Base-by-base conservation (phyloP, 176 grass and related monocot genomes). In the Avena eriantha region DNA sequence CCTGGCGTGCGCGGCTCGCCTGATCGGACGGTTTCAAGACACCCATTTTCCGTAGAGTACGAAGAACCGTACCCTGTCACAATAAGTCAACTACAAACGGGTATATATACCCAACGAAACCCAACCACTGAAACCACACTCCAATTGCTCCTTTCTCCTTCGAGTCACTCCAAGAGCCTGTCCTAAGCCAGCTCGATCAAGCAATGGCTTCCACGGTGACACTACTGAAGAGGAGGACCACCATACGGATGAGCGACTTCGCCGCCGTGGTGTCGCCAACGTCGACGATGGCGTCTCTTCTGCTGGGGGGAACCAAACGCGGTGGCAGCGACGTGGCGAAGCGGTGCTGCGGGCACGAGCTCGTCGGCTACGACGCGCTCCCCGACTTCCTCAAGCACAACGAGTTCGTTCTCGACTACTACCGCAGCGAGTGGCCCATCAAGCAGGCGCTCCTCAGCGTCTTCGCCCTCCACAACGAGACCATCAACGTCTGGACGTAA, bases 401-500 rank as follows among this genome's bases (percentile, higher is more conserved):
- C 84, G 94, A 96, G 87, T 96, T 93, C 80, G 81, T 96, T 55
- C 8, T 88, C 82, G 55, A 81, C 82, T 89, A 96, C 82, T 96
- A 96, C 87, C 89, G 94, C 31, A 93, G 89, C 69, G 91, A 96
- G 87, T 96, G 94, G 94, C 94, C 91, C 0, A 2, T 93, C 76
- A 93, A 90, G 85, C 54, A 93, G 69, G 73, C 85, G 18, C 80
- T 96, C 31, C 86, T 96, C 85, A 96, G 94, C 72, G 80, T 69
- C 55, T 96, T 96, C 76, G 59, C 89, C 4, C 31, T 96, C 51
- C 94, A 96, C 84, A 96, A 96, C 82, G 94, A 96, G 79, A 96
- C 94, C 57, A 61, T 96, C 76, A 96, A 96, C 82, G 71, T 96
- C 36, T 93, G 94, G 91, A 96, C 89, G 87, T 96, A 90, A 83